A percentile compares a stretch with the other conserved stretches of the same genome.
phyloP scores from a whole-genome alignment of 257 asterid species.

The Solanum chaucha region DNA sequence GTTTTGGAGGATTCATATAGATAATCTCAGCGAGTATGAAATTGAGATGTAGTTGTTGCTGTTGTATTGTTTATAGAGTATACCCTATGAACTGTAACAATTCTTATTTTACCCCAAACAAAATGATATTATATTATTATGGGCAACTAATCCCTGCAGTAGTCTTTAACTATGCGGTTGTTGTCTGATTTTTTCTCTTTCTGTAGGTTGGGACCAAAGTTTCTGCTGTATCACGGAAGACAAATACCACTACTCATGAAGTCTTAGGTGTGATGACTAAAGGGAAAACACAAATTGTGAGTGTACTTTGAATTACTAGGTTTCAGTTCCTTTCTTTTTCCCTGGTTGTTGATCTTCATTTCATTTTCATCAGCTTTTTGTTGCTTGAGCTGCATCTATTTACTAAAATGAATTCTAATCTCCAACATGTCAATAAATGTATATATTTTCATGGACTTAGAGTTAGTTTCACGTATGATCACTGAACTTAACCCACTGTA shows the following conservation, averaged over 20 bases:
- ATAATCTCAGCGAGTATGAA: neutral
- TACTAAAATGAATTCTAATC: neutral
- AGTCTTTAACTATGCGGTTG: neutral
- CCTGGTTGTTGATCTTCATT: neutral
- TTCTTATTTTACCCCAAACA: neutral
- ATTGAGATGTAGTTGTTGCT: neutral
- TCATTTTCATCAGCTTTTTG: neutral
- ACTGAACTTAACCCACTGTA: neutral
- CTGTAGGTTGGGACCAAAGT: slow-evolving; percentile 84
- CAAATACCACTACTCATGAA: slow-evolving; percentile 73
- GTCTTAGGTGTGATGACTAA: slow-evolving; percentile 80
- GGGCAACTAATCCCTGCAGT: neutral
- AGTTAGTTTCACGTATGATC: neutral
- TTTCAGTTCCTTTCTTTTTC: neutral
- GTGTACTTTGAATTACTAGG: slow-evolving; percentile 14
- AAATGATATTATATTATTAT: neutral
- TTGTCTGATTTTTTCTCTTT: neutral
- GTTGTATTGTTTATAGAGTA: neutral
- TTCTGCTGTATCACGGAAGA: slow-evolving; percentile 90
- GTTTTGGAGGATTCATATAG: neutral
- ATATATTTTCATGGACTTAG: neutral
- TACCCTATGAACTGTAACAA: neutral
- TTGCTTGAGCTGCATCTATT: neutral
- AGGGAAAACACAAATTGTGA: slow-evolving; percentile 74
- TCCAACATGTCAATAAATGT: neutral